Evolutionary conservation across 768 basidiomycete species (phyloP), one percentile per base, ranked within the genome.

Genomic region (Amanita molliuscula): DNA sequence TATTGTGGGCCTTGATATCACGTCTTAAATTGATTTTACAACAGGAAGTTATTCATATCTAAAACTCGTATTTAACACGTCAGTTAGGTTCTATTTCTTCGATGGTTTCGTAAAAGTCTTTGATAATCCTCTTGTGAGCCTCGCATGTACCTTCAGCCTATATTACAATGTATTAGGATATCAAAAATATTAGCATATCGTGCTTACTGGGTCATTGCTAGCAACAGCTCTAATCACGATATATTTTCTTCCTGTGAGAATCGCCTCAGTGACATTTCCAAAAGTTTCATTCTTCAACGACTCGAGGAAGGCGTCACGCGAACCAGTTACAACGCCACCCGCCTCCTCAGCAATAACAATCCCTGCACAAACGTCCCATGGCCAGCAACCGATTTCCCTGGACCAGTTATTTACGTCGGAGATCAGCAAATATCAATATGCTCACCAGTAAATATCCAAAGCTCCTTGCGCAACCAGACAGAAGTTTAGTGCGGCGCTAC

Each of bases 281-380:
- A 82, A 79, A 16, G 62, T 55, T n/a, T 57, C 57, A 6, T 64
- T 57, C 29, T 65, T 56, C 1, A 56, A 63, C 0, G 74, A 67
- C 9, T 66, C 55, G 2, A 67, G 62, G 54, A 80, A 71, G 7
- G 65, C 64, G 18, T 63, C 66, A 45, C 83, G 74, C 44, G 81
- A 82, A 29, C 89, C 91, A 15, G 85, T 83, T 26, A 88, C 80
- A 9, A 83, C 67, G 11, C 84, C 79, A 4, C 95, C 95, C 0
- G 94, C 88, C 62, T 95, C 95, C 53, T 88, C 77, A 0, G 88
- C 85, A 53, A 98, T 94, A 56, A 95, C 82, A 10, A 88, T 81
- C 0, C 93, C 95, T 2, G 95, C 92, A 57, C 84, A 90, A 37
- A 94, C 85, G 64, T 94, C 88, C 92, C 90, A 94, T 11, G 86